phyloP scores from a whole-genome alignment of 352 stramenopile species.

The Globisporangium splendens region DNA sequence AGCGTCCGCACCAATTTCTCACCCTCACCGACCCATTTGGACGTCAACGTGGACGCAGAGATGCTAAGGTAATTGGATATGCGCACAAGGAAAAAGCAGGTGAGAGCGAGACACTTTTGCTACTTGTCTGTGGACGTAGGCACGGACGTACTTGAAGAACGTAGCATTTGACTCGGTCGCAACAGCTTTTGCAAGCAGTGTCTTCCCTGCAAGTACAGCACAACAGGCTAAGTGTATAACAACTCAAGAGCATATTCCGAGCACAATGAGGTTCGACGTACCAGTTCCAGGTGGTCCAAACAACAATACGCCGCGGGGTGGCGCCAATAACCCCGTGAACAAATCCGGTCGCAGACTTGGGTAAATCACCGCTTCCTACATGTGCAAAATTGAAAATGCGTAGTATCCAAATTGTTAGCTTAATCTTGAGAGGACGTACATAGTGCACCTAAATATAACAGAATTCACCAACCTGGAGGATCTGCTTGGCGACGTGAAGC shows the following conservation, averaged over 20 bases:
- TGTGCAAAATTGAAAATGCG: too few relatives aligned
- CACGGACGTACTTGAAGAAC: conserved; percentile 60
- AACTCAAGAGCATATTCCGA: neutral
- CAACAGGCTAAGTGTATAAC: neutral
- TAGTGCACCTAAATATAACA: neutral
- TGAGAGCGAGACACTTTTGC: neutral
- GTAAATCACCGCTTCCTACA: conserved; percentile 79
- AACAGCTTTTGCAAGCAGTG: conserved; percentile 76
- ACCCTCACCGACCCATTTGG: conserved; percentile 89
- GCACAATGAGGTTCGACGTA: conserved; percentile 8
- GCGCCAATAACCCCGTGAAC: conserved; percentile 72
- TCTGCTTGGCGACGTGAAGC: conserved; percentile 82
- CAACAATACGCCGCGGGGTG: conserved; percentile 67
- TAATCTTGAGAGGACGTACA: neutral
- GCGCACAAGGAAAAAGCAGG: neutral
- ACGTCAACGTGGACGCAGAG: conserved; percentile 85
- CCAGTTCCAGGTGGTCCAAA: conserved; percentile 82
- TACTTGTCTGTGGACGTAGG: neutral
- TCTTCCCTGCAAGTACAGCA: conserved; percentile 52
- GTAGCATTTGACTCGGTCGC: conserved; percentile 80
- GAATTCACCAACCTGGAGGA: conserved; percentile 59
- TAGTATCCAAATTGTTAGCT: too few relatives aligned
- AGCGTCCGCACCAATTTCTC: conserved; percentile 95
- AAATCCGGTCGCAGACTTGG: conserved; percentile 80
- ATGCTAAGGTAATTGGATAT: conserved; percentile 35